Evolutionary conservation across 495 filamentous ascomycete genomes (phyloP), one percentile per base, ranked within the genome.

Genomic region (Podospora sp.): DNA sequence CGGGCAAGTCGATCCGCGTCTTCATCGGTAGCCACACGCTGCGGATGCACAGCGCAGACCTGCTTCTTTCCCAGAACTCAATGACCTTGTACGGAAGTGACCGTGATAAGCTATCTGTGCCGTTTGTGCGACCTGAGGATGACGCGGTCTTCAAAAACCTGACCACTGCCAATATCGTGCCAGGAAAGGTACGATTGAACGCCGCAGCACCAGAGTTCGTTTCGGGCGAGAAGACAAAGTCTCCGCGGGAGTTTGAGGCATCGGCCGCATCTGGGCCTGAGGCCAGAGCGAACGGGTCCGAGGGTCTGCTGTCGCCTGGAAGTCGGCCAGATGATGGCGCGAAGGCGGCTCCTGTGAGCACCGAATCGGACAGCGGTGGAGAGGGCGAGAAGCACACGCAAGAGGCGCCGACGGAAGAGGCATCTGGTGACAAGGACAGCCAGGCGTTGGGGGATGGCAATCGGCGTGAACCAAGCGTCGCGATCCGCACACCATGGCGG

Each of bases 71-170:
- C 0, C 90, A 93, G 65, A 96, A 96, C 69, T 87, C 88, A 65
- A 85, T 99, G 75, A 90, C 91, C 0, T 83, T 98, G 53, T 92
- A 93, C 68, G 92, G 94, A 72, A 91, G 94, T 72, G 91, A 94
- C 29, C 85, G 91, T 49, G 91, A 91, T 75, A 96, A 95, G 69
- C 79, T 99, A n/a, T 93, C 90, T 21, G 88, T 99, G 22, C 95
- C 94, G 26, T 89, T 99, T 66, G 93, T 96, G 57, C 87, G 94
- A 50, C 96, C 95, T n/a, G 94, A 97, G 75, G 89, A 93, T 67
- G 92, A 96, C 62, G 81, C 80, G 9, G 79, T 87, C 2, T 97
- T 95, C 82, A 95, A 90, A 65, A 85, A 85, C 68, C 80, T 98
- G 24, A 87, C 80, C 70, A 92, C 90, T 8, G 80, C 79, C 56